Evolutionary conservation across 2,329 filamentous ascomycete genomes (phyloP).

Genomic region (Trichophyton rubrum): DNA sequence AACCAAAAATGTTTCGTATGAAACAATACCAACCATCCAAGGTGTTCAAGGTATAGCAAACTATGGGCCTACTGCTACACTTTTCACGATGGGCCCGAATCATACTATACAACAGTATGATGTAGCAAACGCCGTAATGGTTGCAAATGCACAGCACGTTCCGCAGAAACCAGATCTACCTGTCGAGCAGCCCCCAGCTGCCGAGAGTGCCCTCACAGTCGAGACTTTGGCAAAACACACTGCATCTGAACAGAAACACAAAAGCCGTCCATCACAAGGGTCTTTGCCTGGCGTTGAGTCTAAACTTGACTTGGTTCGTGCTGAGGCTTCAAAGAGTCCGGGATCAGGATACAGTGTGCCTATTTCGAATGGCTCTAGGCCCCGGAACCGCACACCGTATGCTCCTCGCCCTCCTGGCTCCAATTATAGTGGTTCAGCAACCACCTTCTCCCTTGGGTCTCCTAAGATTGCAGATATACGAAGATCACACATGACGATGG

Average conservation of each 20-base stretch:
- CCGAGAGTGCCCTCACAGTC: conserved; percentile 7
- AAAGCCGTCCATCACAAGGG: neutral
- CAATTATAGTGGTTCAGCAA: conserved; percentile 34
- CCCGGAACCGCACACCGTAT: conserved; percentile 28
- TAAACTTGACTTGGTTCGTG: neutral
- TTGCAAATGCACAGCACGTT: conserved; percentile 76
- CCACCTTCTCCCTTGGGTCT: conserved; percentile 34
- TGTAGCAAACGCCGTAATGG: conserved; percentile 70
- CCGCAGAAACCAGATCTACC: conserved; percentile 67
- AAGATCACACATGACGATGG: too few species aligned
- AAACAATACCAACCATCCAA: conserved; percentile 73
- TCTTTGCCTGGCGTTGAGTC: conserved; percentile 6
- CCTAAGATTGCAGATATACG: conserved; percentile 17
- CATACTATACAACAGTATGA: conserved; percentile 93
- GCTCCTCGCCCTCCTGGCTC: conserved; percentile 33
- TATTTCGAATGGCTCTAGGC: conserved; percentile 42
- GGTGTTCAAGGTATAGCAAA: conserved; percentile 71
- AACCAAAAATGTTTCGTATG: conserved; percentile 91
- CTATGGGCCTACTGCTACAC: conserved; percentile 76
- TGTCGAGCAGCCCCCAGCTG: conserved; percentile 41
- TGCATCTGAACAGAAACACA: conserved; percentile 17
- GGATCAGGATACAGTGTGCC: conserved; percentile 40
- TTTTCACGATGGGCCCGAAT: conserved; percentile 82
- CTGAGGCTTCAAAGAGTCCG: conserved; percentile 49
- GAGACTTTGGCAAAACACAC: conserved; percentile 15